phyloP scores from a whole-genome alignment of 202 grass and related monocot genomes.

The Dendrocalamus latiflorus region DNA sequence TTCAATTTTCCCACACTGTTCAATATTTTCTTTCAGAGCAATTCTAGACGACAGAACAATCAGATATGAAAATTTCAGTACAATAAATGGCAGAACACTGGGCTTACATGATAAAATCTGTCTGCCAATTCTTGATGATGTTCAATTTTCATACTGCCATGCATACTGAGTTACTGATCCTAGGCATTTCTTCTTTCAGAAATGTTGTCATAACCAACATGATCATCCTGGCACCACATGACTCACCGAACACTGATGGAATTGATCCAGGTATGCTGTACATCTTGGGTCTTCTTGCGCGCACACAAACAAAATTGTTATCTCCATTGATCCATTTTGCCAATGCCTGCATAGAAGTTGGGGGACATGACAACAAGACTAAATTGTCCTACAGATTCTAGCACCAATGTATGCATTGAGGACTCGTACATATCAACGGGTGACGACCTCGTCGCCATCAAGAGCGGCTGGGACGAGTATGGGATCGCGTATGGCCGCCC shows the following conservation, averaged over 20 bases:
- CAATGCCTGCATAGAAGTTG: neutral
- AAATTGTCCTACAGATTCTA: slow-evolving; percentile 54
- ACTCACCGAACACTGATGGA: slow-evolving; percentile 74
- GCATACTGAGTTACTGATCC: neutral
- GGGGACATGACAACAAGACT: neutral
- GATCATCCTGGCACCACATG: slow-evolving; percentile 61
- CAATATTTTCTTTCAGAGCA: neutral
- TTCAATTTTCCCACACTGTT: too few relatives aligned
- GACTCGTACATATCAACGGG: slow-evolving; percentile 67
- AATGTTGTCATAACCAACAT: slow-evolving; percentile 57
- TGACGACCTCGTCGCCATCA: slow-evolving; percentile 62
- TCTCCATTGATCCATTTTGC: neutral
- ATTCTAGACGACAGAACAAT: neutral
- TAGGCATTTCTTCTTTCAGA: slow-evolving; percentile 35
- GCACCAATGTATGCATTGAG: slow-evolving; percentile 64
- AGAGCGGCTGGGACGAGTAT: slow-evolving; percentile 75
- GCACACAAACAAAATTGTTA: neutral
- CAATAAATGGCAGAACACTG: neutral
- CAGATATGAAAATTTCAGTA: neutral
- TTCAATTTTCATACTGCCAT: neutral
- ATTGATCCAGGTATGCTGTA: slow-evolving; percentile 52
- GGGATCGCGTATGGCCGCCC: slow-evolving; percentile 56
- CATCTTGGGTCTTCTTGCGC: neutral
- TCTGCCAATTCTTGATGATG: neutral
- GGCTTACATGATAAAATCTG: neutral